Evolutionary conservation across 2,329 filamentous ascomycete species (phyloP), one percentile per base, ranked within the genome.

Genomic region (Claviceps paspali): DNA sequence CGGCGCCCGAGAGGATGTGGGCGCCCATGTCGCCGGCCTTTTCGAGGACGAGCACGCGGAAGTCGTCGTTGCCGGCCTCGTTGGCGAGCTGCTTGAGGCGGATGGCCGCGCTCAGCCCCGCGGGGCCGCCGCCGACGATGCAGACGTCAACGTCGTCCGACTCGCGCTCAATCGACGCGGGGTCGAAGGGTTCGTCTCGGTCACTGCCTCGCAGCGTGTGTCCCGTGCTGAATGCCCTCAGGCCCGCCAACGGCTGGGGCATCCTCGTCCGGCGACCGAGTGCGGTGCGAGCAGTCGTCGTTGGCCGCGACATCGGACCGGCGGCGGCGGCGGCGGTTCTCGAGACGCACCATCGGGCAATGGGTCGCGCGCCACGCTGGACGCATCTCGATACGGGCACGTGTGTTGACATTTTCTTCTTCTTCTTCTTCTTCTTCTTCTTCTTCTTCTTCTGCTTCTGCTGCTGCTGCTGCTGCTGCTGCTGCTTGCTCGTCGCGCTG

Each of bases 1-100:
- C 91, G 51, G 94, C 93, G 41, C 91, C 91, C 14, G 88, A 96
- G 27, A 98, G 70, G 44, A 94, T 93, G 58, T 98, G 91, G 21
- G 87, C 87, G 37, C 91, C 91, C 41, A 98, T 64, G 57, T 98
- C 91, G 44, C 87, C 85, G 2, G 91, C 86, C 63, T 98, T 98
- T 57, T 98, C 91, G 41, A 98, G 67, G 27, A 98, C 65, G 40
- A 98, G 65, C 9, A 98, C 88, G 24, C 91, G 73, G 56, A 98
- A 96, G 44, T 95, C 87, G 44, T 96, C 86, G 58, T 96, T 93
- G 44, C 91, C 88, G 24, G 83, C 84, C 53, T 87, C 85, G 53
- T 87, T 95, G 48, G 91, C 91, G 35, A 95, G 69, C 61, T 98
- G 88, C 68, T 96, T 96, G 38, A 98, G 65, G 46, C 83, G 80